Conservation (phyloP, 2,329 filamentous ascomycete genomes). For the Talaromyces piceae region DNA sequence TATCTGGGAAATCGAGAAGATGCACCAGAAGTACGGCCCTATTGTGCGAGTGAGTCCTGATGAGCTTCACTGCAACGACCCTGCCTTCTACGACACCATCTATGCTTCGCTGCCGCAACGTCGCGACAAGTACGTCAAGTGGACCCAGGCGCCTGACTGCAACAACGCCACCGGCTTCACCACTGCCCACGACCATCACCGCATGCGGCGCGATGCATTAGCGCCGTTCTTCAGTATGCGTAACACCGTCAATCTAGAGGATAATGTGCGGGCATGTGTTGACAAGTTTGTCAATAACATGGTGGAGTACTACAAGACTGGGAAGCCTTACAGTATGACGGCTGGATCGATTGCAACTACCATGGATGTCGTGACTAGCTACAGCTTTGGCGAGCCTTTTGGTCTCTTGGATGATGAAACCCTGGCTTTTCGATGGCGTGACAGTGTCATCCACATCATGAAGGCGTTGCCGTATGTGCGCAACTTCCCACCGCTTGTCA, state of each 20-base stretch:
- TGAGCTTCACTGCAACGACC: slow-evolving; percentile 26
- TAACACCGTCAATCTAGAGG: slow-evolving; percentile 29
- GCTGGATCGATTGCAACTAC: not conserved
- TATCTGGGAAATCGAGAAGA: slow-evolving; percentile 1
- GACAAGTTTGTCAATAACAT: not conserved
- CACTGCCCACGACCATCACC: slow-evolving; percentile 24
- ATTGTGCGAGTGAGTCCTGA: slow-evolving; percentile 26
- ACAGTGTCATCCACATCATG: not conserved
- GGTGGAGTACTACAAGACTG: not conserved
- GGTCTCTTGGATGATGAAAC: not conserved
- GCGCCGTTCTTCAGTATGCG: slow-evolving; percentile 27
- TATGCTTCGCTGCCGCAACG: slow-evolving; percentile 22
- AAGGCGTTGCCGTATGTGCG: not conserved
- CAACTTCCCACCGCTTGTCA: not conserved
- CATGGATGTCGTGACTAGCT: not conserved
- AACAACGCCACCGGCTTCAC: slow-evolving; percentile 4
- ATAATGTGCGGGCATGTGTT: not conserved
- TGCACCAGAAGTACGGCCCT: slow-evolving; percentile 13
- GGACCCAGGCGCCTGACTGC: slow-evolving; percentile 20
- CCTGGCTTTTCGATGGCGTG: not conserved
- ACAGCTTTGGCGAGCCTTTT: not conserved
- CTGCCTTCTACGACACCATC: slow-evolving; percentile 21
- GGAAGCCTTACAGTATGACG: not conserved
- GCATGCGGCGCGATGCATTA: slow-evolving; percentile 24
- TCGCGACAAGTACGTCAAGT: slow-evolving; percentile 22